phyloP scores from a whole-genome alignment of 331 rosid genomes.

The Rosa hybrid region DNA sequence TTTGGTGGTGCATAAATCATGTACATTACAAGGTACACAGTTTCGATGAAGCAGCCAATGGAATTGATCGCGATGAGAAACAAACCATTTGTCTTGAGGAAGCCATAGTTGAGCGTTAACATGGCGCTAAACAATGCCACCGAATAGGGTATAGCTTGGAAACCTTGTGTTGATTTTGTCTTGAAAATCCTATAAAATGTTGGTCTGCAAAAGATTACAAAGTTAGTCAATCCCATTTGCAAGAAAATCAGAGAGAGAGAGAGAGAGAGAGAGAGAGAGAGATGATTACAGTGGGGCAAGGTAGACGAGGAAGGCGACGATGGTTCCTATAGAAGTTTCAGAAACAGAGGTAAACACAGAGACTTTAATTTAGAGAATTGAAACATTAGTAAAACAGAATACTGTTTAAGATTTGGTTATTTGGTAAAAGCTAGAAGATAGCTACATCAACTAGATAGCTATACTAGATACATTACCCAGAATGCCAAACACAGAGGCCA shows the following conservation, averaged over 20 bases:
- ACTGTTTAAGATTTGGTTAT: no score
- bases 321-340: slow-evolving; percentile 14
- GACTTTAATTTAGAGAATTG: not conserved
- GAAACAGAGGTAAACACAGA: not conserved
- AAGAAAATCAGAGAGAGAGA: not conserved
- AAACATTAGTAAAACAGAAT: no score
- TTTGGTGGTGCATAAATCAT: slow-evolving; percentile 31
- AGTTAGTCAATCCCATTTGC: not conserved
- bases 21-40: slow-evolving; percentile 29
- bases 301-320: slow-evolving; percentile 27
- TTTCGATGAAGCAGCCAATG: slow-evolving; percentile 32
- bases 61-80: slow-evolving; percentile 34
- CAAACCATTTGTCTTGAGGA: slow-evolving; percentile 17
- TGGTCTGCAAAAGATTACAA: not conserved
- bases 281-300: slow-evolving; percentile 37
- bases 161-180: slow-evolving; percentile 36
- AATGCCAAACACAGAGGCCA: slow-evolving; percentile 43
- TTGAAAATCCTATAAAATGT: slow-evolving; percentile 36
- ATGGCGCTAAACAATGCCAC: slow-evolving; percentile 39
- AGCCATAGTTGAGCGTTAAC: slow-evolving; percentile 40
- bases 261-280: not conserved
- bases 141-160: slow-evolving; percentile 36
- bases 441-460: not conserved
- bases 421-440: not conserved
- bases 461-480: slow-evolving; percentile 26